Conservation (phyloP, 306 rosid species). For the Elaeagnus macrophylla region DNA sequence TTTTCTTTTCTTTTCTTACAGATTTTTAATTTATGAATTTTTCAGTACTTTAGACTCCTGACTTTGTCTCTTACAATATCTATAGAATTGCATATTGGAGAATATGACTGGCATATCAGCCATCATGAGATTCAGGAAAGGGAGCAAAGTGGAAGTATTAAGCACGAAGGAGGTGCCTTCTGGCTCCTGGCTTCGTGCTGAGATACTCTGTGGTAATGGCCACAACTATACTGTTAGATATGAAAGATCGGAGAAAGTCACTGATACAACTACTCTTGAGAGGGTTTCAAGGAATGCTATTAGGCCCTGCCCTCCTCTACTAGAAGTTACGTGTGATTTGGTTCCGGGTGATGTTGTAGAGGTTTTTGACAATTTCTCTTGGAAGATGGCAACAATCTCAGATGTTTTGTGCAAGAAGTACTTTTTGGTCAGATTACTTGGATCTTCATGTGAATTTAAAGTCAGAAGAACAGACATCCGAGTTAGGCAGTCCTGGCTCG, state of each 20-base stretch:
- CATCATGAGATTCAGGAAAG: slow-evolving; percentile 75
- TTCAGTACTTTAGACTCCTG: slow-evolving; percentile 8
- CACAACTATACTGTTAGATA: slow-evolving; percentile 61
- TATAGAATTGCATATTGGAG: slow-evolving; percentile 23
- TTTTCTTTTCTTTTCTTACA: background rate
- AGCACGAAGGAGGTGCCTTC: slow-evolving; percentile 67
- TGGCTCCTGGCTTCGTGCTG: slow-evolving; percentile 80
- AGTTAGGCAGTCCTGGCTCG: slow-evolving; percentile 71
- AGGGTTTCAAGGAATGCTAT: slow-evolving; percentile 51
- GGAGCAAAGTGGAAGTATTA: slow-evolving; percentile 73
- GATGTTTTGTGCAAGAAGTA: slow-evolving; percentile 48
- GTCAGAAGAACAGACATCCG: slow-evolving; percentile 63
- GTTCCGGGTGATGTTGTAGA: slow-evolving; percentile 71
- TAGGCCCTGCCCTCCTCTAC: slow-evolving; percentile 74
- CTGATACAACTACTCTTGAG: slow-evolving; percentile 38
- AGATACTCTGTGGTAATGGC: slow-evolving; percentile 66
- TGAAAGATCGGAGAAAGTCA: slow-evolving; percentile 36
- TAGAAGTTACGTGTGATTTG: slow-evolving; percentile 45
- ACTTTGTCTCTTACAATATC: slow-evolving; percentile 14
- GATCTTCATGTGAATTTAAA: slow-evolving; percentile 62
- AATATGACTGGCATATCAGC: slow-evolving; percentile 5
- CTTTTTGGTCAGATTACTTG: slow-evolving; percentile 65
- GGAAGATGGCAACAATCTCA: slow-evolving; percentile 83
- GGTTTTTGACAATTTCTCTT: slow-evolving; percentile 56
- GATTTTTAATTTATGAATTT: background rate